These are phyloP conservation scores for Dactylis glomerata DNA, from an alignment of 176 grass and related monocot genomes.

Conservation along the genomic window DNA sequence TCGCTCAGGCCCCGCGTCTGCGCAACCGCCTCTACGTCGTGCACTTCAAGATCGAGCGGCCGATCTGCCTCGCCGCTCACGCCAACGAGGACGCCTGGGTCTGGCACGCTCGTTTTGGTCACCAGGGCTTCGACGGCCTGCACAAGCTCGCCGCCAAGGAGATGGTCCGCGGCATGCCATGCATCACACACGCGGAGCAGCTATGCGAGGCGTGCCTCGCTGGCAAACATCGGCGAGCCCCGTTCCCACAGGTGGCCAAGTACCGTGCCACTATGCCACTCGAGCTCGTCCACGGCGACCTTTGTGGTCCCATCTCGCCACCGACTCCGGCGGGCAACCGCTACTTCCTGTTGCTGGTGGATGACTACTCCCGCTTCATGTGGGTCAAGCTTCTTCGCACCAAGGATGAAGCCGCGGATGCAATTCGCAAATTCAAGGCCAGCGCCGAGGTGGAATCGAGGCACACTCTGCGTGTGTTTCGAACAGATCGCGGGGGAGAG, in stretches of 20 bases:
- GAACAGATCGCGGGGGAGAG: no score
- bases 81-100: background rate
- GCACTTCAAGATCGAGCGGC: background rate
- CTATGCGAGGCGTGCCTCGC: background rate
- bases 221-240: background rate
- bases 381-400: no score
- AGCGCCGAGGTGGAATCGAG: no score
- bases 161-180: no score
- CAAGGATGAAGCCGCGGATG: no score
- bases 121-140: background rate
- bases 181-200: background rate
- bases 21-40: background rate
- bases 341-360: no score
- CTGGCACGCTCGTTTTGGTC: constrained; percentile 6
- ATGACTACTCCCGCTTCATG: no score
- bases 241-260: background rate
- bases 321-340: background rate
- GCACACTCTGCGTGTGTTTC: no score
- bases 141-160: no score
- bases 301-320: background rate
- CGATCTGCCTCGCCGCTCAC: background rate
- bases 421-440: no score
- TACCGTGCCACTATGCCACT: background rate
- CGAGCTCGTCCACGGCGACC: background rate
- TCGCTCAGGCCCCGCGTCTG: background rate